Conservation (phyloP, 352 stramenopile genomes). For the Globisporangium middletonii region DNA sequence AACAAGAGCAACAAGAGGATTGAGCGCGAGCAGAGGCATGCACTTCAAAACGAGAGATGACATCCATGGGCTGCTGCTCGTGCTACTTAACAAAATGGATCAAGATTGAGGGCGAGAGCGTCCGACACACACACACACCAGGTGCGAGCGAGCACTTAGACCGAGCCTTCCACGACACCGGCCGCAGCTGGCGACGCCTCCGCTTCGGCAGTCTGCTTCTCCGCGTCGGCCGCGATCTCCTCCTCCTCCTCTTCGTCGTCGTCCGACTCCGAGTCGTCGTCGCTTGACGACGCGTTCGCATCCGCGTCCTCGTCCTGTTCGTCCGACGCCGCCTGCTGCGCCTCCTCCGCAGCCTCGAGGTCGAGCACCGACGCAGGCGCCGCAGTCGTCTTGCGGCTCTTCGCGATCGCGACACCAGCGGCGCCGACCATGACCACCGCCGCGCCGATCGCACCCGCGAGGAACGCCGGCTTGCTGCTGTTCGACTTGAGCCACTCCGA, state of each 20-base stretch:
- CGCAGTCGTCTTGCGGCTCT: conserved; percentile 34
- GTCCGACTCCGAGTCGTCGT: conserved; percentile 35
- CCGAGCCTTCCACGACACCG: conserved; percentile 52
- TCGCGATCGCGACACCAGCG: conserved; percentile 35
- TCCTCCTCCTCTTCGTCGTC: conserved; percentile 37
- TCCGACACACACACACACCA: neutral
- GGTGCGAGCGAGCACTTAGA: conserved; percentile 25
- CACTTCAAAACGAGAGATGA: too few species aligned
- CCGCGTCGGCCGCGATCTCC: conserved; percentile 17
- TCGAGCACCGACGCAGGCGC: conserved; percentile 38
- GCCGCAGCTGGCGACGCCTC: conserved; percentile 22
- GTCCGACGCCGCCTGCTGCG: conserved; percentile 27
- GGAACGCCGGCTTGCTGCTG: conserved; percentile 25
- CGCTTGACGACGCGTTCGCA: conserved; percentile 17
- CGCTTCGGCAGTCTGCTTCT: conserved; percentile 14
- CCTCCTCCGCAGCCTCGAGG: conserved; percentile 23
- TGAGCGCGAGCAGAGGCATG: too few species aligned
- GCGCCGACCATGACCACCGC: conserved; percentile 41
- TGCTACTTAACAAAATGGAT: neutral
- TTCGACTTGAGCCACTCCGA: conserved; percentile 37
- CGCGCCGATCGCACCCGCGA: conserved; percentile 36
- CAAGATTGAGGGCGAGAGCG: neutral
- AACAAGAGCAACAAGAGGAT: neutral
- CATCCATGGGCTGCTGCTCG: neutral
- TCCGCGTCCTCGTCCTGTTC: conserved; percentile 36